Evolutionary conservation across 306 rosid genomes (phyloP), one percentile per base, ranked within the genome.

Genomic region (Glycine latifolia): DNA sequence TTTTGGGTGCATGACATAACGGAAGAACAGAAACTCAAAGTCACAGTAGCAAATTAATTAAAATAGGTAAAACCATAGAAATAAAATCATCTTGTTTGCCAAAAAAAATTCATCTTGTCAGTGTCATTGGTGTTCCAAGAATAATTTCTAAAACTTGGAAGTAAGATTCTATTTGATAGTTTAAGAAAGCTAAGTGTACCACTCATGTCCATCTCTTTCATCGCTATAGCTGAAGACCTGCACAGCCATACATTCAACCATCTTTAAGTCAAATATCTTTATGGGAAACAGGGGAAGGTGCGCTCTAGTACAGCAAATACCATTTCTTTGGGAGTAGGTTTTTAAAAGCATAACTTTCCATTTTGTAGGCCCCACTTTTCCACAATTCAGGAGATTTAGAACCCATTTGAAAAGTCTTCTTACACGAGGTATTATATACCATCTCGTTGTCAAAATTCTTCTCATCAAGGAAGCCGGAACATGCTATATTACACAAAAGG

Each of bases 161-260:
- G 8, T 35, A 47, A 41, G 35, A 65, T 35, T 70, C 26, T 55
- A 76, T 46, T 53, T 58, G 86, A 79, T 50, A 58, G 75, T 70
- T 56, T 41, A 63, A 60, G 67, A 49, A 68, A 82, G 82, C 63
- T 71, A 56, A 78, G 39, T 83, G 85, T 80, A 93, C 97, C 97
- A 59, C 55, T 52, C 78, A 75, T 56, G 84, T 90, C 84, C 74
- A 87, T 85, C 87, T 80, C 86, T 83, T 90, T 81, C 89, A 56
- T 80, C 77, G 73, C 79, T 68, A 78, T 76, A 47, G 87, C 63
- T 52, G 89, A 84, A 85, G 80, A 76, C 90, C 98, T 95, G 85
- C 78, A 79, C 69, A 79, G 59, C 76, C 62, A 79, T 62, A 84
- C 66, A 80, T 53, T 82, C 58, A 73, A 83, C 16, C 46, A 69